Conservation (phyloP, 345 rosid species). For the Rhizophora apiculata region DNA sequence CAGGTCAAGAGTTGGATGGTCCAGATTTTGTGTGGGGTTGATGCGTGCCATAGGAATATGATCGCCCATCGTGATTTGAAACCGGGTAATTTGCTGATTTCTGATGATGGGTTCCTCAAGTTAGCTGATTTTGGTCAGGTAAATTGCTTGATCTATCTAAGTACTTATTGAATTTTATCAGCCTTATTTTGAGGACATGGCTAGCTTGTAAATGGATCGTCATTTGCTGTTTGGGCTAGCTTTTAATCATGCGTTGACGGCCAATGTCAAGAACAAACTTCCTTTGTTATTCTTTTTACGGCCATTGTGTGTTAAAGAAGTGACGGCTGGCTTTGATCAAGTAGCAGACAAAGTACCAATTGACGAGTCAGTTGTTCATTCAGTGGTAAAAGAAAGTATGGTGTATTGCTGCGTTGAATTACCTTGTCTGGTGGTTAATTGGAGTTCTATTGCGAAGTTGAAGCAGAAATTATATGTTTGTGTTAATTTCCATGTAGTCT, state of each 20-base stretch:
- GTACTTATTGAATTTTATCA: too few species aligned
- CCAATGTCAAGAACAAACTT: too few species aligned
- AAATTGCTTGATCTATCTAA: not conserved
- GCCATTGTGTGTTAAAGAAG: too few species aligned
- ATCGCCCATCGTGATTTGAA: conserved; percentile 92
- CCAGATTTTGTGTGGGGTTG: conserved; percentile 73
- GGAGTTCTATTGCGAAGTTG: not conserved
- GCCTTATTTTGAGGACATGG: not conserved
- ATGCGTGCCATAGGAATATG: conserved; percentile 71
- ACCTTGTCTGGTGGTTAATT: not conserved
- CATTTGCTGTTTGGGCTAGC: too few species aligned
- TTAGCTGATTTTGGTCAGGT: conserved; percentile 99
- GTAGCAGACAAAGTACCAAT: not conserved
- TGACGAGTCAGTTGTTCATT: too few species aligned
- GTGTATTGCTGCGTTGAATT: not conserved
- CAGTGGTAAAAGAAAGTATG: not conserved
- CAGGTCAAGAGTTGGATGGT: conserved; percentile 93
- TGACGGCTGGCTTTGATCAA: too few species aligned
- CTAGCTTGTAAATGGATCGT: too few species aligned
- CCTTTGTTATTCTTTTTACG: too few species aligned
- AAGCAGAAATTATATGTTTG: not conserved
- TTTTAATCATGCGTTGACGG: too few species aligned
- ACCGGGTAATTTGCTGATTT: conserved; percentile 77
- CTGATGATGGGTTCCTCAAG: conserved; percentile 80
- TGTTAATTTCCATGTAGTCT: not conserved